These are phyloP conservation scores for Vararia minispora DNA, from an alignment of 768 basidiomycete genomes.

Conservation along the genomic window DNA sequence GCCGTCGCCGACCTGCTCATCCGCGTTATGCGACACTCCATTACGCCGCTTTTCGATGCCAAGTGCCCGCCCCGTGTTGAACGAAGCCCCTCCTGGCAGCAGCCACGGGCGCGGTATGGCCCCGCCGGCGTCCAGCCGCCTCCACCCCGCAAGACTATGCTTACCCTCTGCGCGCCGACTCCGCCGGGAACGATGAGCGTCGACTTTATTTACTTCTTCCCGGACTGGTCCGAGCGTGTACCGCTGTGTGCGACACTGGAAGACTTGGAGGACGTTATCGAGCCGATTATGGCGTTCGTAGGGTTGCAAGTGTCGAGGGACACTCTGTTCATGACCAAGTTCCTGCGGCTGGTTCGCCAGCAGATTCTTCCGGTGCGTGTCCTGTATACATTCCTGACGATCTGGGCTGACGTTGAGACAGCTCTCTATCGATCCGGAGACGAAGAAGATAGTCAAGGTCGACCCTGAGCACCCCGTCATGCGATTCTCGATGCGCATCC, in stretches of 20 bases:
- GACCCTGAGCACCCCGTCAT: slow-evolving; percentile 50
- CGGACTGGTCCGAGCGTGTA: slow-evolving; percentile 65
- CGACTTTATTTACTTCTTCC: slow-evolving; percentile 89
- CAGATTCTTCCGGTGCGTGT: slow-evolving; percentile 42
- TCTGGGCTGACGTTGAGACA: slow-evolving; percentile 17
- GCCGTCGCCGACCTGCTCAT: slow-evolving; percentile 84
- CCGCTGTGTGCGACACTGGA: slow-evolving; percentile 52
- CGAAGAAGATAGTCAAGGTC: slow-evolving; percentile 46
- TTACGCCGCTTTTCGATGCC: slow-evolving; percentile 56
- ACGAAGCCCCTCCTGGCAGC: slow-evolving; percentile 48
- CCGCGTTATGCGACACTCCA: slow-evolving; percentile 57
- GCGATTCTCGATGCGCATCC: slow-evolving; percentile 75
- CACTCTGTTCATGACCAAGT: slow-evolving; percentile 65
- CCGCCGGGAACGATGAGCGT: slow-evolving; percentile 65
- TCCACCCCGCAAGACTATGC: slow-evolving; percentile 45
- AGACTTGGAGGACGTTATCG: slow-evolving; percentile 65
- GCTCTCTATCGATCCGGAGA: slow-evolving; percentile 43
- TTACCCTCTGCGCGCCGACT: slow-evolving; percentile 72
- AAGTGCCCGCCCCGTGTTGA: too few species aligned
- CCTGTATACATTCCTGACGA: background rate
- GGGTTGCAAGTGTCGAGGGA: slow-evolving; percentile 77
- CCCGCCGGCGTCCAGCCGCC: slow-evolving; percentile 40
- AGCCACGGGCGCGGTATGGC: slow-evolving; percentile 55
- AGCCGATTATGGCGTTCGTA: slow-evolving; percentile 71
- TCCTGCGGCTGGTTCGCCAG: slow-evolving; percentile 64